A percentile compares a stretch with the other conserved stretches of the same genome.
These are phyloP conservation scores for Mollisiaceae sp. DNA, from an alignment of 2,329 filamentous ascomycete species.

Conservation along the genomic window DNA sequence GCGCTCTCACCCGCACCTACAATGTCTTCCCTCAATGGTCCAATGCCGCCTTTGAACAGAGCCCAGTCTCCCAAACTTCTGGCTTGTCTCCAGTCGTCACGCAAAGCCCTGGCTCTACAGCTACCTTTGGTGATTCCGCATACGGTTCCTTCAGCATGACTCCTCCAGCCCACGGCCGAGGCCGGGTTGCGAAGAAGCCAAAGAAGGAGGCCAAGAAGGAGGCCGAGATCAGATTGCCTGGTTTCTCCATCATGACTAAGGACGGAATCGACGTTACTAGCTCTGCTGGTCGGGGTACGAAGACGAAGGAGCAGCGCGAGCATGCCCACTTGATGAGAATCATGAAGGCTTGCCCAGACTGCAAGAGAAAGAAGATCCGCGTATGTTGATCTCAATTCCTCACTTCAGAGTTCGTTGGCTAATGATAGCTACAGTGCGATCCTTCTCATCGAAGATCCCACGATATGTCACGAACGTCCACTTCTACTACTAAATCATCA, in stretches of 20 bases:
- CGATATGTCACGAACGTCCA: slow-evolving; percentile 35
- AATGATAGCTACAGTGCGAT: slow-evolving; percentile 37
- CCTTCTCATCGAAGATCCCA: slow-evolving; percentile 38
- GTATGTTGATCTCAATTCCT: slow-evolving; percentile 27
- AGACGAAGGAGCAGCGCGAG: slow-evolving; percentile 71
- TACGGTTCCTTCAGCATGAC: slow-evolving; percentile 38
- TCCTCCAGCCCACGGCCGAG: slow-evolving; percentile 26
- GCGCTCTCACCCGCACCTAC: slow-evolving; percentile 54
- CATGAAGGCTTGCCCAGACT: slow-evolving; percentile 69
- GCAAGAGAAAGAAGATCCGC: slow-evolving; percentile 66
- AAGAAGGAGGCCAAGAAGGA: slow-evolving; percentile 40
- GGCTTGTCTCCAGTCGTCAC: slow-evolving; percentile 51
- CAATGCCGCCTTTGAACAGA: slow-evolving; percentile 46
- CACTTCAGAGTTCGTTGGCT: slow-evolving; percentile 3
- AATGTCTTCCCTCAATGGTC: slow-evolving; percentile 47
- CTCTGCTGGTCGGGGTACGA: slow-evolving; percentile 64
- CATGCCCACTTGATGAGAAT: slow-evolving; percentile 70
- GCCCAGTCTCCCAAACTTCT: slow-evolving; percentile 55
- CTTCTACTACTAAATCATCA: slow-evolving; percentile 31
- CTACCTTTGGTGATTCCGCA: slow-evolving; percentile 45
- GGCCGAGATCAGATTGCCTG: slow-evolving; percentile 50
- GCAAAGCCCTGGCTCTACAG: slow-evolving; percentile 50
- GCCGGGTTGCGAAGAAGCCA: slow-evolving; percentile 36
- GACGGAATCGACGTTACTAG: slow-evolving; percentile 68
- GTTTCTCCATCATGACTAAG: slow-evolving; percentile 71